These are phyloP conservation scores for Orobanche coerulescens DNA, from an alignment of 257 asterid genomes.

Conservation along the genomic window DNA sequence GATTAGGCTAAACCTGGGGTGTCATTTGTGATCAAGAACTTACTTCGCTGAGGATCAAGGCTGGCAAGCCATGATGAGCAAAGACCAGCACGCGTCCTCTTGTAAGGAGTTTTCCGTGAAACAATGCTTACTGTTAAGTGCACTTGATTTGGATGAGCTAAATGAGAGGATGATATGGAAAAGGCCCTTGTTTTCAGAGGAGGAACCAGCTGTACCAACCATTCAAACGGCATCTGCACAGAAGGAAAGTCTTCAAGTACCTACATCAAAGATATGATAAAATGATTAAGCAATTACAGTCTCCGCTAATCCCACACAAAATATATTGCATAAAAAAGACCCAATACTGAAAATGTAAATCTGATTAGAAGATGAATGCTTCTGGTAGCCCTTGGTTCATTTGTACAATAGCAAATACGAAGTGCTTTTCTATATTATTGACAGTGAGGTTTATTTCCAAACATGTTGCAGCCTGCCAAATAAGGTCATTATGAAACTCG, in stretches of 20 bases:
- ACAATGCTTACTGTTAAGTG: constrained; percentile 79
- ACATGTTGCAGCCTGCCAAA: too few relatives aligned
- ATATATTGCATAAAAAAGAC: too few relatives aligned
- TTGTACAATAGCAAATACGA: too few relatives aligned
- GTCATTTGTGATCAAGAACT: background rate
- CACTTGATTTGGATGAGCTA: constrained; percentile 78
- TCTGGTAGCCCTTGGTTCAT: too few relatives aligned
- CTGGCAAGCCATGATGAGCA: constrained; percentile 94
- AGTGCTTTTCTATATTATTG: too few relatives aligned
- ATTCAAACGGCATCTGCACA: constrained; percentile 83
- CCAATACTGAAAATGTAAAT: too few relatives aligned
- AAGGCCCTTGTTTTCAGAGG: constrained; percentile 76
- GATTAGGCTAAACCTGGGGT: background rate
- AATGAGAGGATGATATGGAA: constrained; percentile 77
- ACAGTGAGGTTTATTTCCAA: too few relatives aligned
- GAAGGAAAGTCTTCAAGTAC: constrained; percentile 91
- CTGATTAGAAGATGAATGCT: too few relatives aligned
- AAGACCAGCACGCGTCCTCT: constrained; percentile 75
- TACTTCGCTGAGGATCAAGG: constrained; percentile 72
- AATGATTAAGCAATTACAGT: background rate
- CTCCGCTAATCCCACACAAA: too few relatives aligned
- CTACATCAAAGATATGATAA: constrained; percentile 32
- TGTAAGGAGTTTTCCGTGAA: constrained; percentile 87
- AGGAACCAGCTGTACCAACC: constrained; percentile 93
- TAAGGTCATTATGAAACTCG: background rate